Evolutionary conservation across 2,329 filamentous ascomycete species (phyloP), one percentile per base, ranked within the genome.

Genomic region (Grosmannia huntii): DNA sequence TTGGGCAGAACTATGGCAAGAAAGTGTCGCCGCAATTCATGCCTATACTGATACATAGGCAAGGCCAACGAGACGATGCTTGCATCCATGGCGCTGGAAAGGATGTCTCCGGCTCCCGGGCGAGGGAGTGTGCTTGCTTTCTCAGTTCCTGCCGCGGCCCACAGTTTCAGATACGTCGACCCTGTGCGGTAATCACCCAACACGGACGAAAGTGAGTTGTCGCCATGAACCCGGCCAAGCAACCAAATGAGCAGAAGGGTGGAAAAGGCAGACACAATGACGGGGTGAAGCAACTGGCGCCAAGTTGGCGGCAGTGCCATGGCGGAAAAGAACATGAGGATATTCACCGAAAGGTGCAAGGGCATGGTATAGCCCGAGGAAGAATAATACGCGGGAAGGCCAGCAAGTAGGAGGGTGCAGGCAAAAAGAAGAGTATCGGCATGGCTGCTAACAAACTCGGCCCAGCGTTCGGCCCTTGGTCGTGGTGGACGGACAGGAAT

Each of bases 41-140:
- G 72, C 3, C 80, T 76, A 68, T 83, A 83, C 58, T 78, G 76
- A 66, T 78, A 83, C 79, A 84, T 84, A 0, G 81, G 80, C 21
- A 84, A 68, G 2, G 81, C 80, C 3, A 84, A 73, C 1, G 79
- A 73, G 0, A 84, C 77, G 62, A 84, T 84, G 61, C 73, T 75
- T 7, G 79, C 80, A 64, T 84, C 81, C 2, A 84, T 73, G 6
- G 78, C 67, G 49, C 75, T 78, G 61, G 72, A 69, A 60, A 84
- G 76, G 25, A 84, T 65, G 62, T 84, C 80, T 23, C 79, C 81
- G 0, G 81, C 80, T 9, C 81, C 81, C 0, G 80, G 79, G 2
- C 67, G 63, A 2, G 69, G 58, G 23, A 67, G 60, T 19, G 38
- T 28, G 7, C 10, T 7, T 19, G 49, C n/a, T 23, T 19, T n/a